phyloP scores from a whole-genome alignment of 768 basidiomycete species.

The Suillus subaureus region DNA sequence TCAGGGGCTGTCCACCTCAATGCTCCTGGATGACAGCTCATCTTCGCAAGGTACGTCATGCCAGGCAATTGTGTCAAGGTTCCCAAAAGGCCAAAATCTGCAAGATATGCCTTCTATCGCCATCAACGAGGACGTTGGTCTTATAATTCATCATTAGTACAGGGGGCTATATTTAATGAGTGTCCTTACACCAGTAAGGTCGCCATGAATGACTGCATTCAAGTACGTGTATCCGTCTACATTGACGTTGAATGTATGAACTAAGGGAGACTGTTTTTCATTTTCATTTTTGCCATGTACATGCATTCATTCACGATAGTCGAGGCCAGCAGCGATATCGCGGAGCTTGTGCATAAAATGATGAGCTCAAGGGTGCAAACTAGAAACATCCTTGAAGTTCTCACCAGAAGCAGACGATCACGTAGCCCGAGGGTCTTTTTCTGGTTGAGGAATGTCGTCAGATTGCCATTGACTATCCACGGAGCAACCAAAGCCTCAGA shows the following conservation, averaged over 20 bases:
- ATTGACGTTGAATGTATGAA: background rate
- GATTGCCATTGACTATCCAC: constrained; percentile 17
- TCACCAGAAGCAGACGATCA: constrained; percentile 20
- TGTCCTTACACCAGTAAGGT: constrained; percentile 11
- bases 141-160: background rate
- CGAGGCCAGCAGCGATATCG: background rate
- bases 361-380: background rate
- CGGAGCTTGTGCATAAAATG: background rate
- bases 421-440: constrained; percentile 7
- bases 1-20: constrained; percentile 46
- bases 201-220: constrained; percentile 6
- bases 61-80: constrained; percentile 38
- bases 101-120: constrained; percentile 39
- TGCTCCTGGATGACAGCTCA: constrained; percentile 22
- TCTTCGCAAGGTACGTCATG: constrained; percentile 11
- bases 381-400: background rate
- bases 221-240: background rate
- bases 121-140: constrained; percentile 34
- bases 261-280: background rate
- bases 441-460: constrained; percentile 15
- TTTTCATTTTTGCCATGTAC: too few relatives aligned
- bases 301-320: background rate
- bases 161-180: background rate
- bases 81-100: constrained; percentile 47
- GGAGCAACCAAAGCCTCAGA: constrained; percentile 24